Percentiles rank a stretch among this genome's conserved stretches.
These are phyloP conservation scores for Candida incommunis DNA, from an alignment of 805 yeast species.

Conservation along the genomic window DNA sequence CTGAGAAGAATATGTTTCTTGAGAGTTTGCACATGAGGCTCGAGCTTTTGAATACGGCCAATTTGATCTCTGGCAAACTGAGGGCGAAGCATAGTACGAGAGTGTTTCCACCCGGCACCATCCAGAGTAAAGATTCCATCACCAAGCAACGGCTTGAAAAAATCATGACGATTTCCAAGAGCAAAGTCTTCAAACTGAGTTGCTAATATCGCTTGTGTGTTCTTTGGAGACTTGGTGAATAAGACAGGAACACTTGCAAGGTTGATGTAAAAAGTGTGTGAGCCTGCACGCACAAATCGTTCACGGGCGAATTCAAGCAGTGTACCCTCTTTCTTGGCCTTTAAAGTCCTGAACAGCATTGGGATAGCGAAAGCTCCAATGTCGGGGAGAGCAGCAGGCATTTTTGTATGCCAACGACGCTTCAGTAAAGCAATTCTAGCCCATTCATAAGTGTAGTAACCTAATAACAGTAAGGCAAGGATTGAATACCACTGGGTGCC, in stretches of 20 bases:
- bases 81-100: constrained; percentile 23
- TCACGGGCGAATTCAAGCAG: not conserved
- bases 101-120: constrained; percentile 24
- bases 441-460: not conserved
- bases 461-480: not conserved
- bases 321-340: not conserved
- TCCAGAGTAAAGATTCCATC: constrained; percentile 24
- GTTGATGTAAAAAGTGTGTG: not conserved
- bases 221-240: constrained; percentile 16
- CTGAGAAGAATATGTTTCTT: constrained; percentile 3
- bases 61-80: constrained; percentile 22
- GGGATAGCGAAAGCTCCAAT: not conserved
- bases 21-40: constrained; percentile 16
- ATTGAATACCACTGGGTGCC: not conserved
- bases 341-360: not conserved
- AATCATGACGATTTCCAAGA: constrained; percentile 16
- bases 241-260: constrained; percentile 2
- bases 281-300: not conserved
- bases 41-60: constrained; percentile 14
- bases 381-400: not conserved
- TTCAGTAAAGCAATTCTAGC: not conserved
- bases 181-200: constrained; percentile 19
- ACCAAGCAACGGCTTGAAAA: constrained; percentile 19
- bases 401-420: not conserved
- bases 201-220: constrained; percentile 17